Evolutionary conservation across 2,329 filamentous ascomycete species (phyloP), one percentile per base, ranked within the genome.

Genomic region (Neospermospora avenae): DNA sequence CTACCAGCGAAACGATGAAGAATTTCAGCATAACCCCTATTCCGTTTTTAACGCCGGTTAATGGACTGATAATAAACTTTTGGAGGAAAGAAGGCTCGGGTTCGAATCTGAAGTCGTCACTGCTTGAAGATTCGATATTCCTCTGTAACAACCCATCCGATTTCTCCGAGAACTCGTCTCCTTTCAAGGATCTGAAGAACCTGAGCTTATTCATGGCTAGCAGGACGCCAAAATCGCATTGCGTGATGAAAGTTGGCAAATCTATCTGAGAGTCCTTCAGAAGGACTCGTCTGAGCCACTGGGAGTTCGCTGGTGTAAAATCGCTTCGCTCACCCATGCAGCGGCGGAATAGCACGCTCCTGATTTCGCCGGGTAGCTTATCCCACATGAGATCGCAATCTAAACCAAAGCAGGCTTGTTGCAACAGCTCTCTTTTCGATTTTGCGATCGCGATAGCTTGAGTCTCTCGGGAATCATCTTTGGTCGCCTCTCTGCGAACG

Each of bases 1-100:
- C 77, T 61, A 77, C 76, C 8, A 75, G 69, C 6, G 77, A 72
- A 20, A 78, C 69, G 31, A 74, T 70, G 55, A 78, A 72, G 66
- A 78, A 77, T 55, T 78, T 78, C 35, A 78, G 55, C 69, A 58
- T 74, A 1, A 73, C 70, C 1, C 77, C 77, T 0, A 77, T 37
- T 3, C 68, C 69, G 55, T 81, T 76, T 61, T 80, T 80, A 1
- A 75, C 28, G 25, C 28, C 41, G 18, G 62, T 58, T 34, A 67
- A 61, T 35, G 63, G 62, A 1, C n/a, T 11, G n/a, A 18, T 16
- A n/a, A 46, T 48, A 4, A 34, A 46, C 42, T 44, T 56, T 11
- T 45, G 18, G 14, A 34, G 46, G 1, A 28, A 37, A 7, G n/a
- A 35, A n/a, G 42, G 53, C 22, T 45, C 53, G n/a, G 39, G 5